Conservation (phyloP, 345 rosid species). For the Eucalyptus tenuipes region DNA sequence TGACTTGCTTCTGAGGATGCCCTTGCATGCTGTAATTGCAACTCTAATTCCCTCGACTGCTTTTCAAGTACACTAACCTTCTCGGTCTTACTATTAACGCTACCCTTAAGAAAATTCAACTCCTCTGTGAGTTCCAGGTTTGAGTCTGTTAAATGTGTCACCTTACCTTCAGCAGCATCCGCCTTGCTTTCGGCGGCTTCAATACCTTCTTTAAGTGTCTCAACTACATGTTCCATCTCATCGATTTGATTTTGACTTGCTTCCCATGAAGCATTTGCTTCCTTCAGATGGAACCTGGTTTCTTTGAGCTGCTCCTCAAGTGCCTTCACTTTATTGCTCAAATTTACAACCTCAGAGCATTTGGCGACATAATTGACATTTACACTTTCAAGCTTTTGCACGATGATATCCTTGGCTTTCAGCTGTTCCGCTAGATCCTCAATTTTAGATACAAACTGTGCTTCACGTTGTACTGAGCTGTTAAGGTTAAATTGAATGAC, state of each 20-base stretch:
- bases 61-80: conserved; percentile 75
- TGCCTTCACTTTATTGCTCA: conserved; percentile 40
- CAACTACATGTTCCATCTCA: conserved; percentile 57
- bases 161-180: conserved; percentile 61
- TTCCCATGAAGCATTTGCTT: conserved; percentile 35
- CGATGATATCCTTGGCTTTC: conserved; percentile 24
- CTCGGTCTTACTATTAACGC: conserved; percentile 39
- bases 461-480: conserved; percentile 49
- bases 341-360: conserved; percentile 36
- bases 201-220: conserved; percentile 51
- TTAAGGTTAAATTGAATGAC: conserved; percentile 57
- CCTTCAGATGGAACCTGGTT: conserved; percentile 28
- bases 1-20: conserved; percentile 74
- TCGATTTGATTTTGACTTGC: conserved; percentile 54
- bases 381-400: conserved; percentile 39
- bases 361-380: conserved; percentile 17
- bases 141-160: conserved; percentile 47
- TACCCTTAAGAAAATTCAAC: conserved; percentile 60
- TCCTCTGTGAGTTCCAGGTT: conserved; percentile 77
- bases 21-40: conserved; percentile 58
- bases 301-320: conserved; percentile 49
- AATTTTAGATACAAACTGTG: conserved; percentile 38
- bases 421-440: conserved; percentile 29
- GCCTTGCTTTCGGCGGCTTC: conserved; percentile 64
- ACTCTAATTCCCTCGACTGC: conserved; percentile 63